phyloP scores from a whole-genome alignment of 1,284 basidiomycete genomes.

The Porodaedalea pini region DNA sequence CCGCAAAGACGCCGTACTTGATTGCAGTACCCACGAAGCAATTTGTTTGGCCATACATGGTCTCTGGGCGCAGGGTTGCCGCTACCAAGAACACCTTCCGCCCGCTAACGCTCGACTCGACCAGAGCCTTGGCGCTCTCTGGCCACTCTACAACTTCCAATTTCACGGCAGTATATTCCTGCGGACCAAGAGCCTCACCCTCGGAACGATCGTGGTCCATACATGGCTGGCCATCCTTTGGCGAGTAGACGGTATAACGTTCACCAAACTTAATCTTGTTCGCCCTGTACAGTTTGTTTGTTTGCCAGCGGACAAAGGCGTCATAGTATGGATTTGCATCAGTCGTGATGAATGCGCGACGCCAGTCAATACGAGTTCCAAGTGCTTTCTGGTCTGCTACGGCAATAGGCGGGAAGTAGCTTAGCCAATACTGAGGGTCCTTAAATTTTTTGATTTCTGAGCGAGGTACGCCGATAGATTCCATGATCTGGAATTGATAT shows the following conservation, averaged over 20 bases:
- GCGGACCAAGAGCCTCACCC: slow-evolving; percentile 93
- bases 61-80: slow-evolving; percentile 95
- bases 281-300: slow-evolving; percentile 85
- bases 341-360: slow-evolving; percentile 92
- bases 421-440: slow-evolving; percentile 89
- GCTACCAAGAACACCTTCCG: slow-evolving; percentile 91
- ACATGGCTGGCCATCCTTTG: slow-evolving; percentile 99
- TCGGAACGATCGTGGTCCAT: slow-evolving; percentile 99
- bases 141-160: slow-evolving; percentile 89
- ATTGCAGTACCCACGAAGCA: slow-evolving; percentile 92
- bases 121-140: slow-evolving; percentile 52
- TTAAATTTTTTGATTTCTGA: slow-evolving; percentile 95
- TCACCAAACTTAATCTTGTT: slow-evolving; percentile 97
- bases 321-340: slow-evolving; percentile 98
- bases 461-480: slow-evolving; percentile 86
- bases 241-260: slow-evolving; percentile 97
- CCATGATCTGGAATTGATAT: slow-evolving; percentile 99
- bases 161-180: slow-evolving; percentile 95
- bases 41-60: slow-evolving; percentile 99
- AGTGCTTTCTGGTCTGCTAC: slow-evolving; percentile 80
- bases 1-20: slow-evolving; percentile 90
- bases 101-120: slow-evolving; percentile 69
- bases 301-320: slow-evolving; percentile 96
- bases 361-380: slow-evolving; percentile 97
- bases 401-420: slow-evolving; percentile 96